These are phyloP conservation scores for Schoenoplectus triqueter DNA, from an alignment of 202 grass and related monocot species.

Conservation along the genomic window DNA sequence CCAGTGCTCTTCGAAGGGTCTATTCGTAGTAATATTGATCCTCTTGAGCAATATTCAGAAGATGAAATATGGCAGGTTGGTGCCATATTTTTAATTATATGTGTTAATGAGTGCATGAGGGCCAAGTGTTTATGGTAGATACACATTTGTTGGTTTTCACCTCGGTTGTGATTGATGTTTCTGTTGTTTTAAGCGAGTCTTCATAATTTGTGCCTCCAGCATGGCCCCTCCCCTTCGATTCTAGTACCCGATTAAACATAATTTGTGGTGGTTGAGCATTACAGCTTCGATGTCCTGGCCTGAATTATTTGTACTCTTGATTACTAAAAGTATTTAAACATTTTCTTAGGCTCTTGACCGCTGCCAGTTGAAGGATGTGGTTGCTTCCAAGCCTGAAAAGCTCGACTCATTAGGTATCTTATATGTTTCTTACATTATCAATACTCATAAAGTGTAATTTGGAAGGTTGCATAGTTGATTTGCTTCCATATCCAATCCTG, in stretches of 20 bases:
- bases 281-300: not conserved
- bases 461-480: not conserved
- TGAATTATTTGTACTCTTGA: not conserved
- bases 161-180: not conserved
- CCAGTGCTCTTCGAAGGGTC: conserved; percentile 97
- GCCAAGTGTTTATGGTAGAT: not conserved
- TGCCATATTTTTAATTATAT: conserved; percentile 22
- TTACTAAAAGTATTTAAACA: conserved; percentile 3
- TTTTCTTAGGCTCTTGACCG: conserved; percentile 77
- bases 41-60: conserved; percentile 84
- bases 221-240: not conserved
- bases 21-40: conserved; percentile 88
- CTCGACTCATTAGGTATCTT: conserved; percentile 85
- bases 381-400: conserved; percentile 87
- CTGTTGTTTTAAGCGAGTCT: not conserved
- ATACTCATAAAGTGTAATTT: not conserved
- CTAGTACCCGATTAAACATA: not conserved
- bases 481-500: not conserved
- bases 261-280: not conserved
- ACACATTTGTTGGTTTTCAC: not conserved
- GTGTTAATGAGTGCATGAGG: conserved; percentile 5
- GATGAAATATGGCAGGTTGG: conserved; percentile 98
- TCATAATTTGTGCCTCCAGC: not conserved
- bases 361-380: conserved; percentile 89
- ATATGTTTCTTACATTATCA: conserved; percentile 21